Base-by-base conservation (phyloP, 139 green algal genomes). In the Chlamydomonas applanata region DNA sequence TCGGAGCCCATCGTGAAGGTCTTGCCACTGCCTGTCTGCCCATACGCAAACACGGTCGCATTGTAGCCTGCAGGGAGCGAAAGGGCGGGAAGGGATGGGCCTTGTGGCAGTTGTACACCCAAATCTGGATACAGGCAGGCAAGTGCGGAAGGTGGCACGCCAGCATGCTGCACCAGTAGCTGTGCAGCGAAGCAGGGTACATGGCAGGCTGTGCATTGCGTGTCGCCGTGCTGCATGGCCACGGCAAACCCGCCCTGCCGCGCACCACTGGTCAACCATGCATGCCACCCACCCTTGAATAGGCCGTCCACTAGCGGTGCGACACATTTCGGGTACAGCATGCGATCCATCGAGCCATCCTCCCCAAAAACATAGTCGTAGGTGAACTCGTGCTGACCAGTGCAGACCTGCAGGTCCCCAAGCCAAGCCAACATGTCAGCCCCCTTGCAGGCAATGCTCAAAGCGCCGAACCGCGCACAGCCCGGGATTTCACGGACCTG, bases 41-140 rank as follows among this genome's bases (percentile, higher is more conserved):
- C 67, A 27, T 73, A 95, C 0, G 91, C 89, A 66, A 94, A 87
- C 14, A 92, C 89, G 0, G 92, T 97, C 0, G 92, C 93, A 61
- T 97, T 98, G 87, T 97, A 98, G 25, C 93, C 40, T 49, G 40
- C n/a, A n/a, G n/a, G n/a, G n/a, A n/a, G n/a, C n/a, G n/a, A n/a
- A n/a, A n/a, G n/a, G n/a, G n/a, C n/a, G n/a, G n/a, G n/a, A n/a
- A n/a, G n/a, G n/a, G n/a, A n/a, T n/a, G n/a, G n/a, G n/a, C n/a
- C n/a, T n/a, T n/a, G n/a, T n/a, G n/a, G n/a, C n/a, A n/a, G n/a
- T n/a, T n/a, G n/a, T n/a, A n/a, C n/a, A n/a, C n/a, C n/a, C n/a
- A n/a, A n/a, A n/a, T n/a, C n/a, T n/a, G n/a, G n/a, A n/a, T n/a
- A n/a, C n/a, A n/a, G n/a, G n/a, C n/a, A n/a, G n/a, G n/a, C n/a